These are phyloP conservation scores for Saksenaea vasiformis DNA, from an alignment of 371 early-diverging fungal genomes.

Conservation along the genomic window DNA sequence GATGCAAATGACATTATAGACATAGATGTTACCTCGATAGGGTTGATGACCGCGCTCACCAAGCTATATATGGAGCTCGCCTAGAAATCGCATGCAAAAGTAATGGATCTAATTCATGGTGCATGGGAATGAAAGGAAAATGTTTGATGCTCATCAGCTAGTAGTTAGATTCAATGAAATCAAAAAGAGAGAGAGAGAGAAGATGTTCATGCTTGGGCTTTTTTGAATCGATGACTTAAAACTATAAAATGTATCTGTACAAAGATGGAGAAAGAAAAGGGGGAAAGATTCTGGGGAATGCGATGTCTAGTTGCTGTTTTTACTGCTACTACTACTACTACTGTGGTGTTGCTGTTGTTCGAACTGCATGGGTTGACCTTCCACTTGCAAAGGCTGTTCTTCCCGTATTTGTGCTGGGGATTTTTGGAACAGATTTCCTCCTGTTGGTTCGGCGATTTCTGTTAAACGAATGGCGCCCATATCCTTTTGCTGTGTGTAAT, in stretches of 20 bases:
- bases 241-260: not conserved
- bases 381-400: not conserved
- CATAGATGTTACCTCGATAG: too few species aligned
- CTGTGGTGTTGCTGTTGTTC: not conserved
- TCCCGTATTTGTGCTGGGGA: not conserved
- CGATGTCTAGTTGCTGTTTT: not conserved
- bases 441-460: constrained; percentile 11
- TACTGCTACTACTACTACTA: not conserved
- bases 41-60: too few species aligned
- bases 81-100: too few species aligned
- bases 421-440: constrained; percentile 10
- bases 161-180: too few species aligned
- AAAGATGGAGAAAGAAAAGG: not conserved
- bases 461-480: constrained; percentile 16
- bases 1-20: too few species aligned
- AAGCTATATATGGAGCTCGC: too few species aligned
- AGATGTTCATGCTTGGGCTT: too few species aligned
- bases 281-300: not conserved
- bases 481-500: constrained; percentile 40
- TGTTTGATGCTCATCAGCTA: too few species aligned
- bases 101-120: too few species aligned
- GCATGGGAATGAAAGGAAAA: too few species aligned
- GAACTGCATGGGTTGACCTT: not conserved
- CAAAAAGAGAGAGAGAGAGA: too few species aligned
- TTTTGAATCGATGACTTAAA: too few species aligned